Conservation (phyloP, 352 stramenopile genomes). For the Globisporangium echinulatum region DNA sequence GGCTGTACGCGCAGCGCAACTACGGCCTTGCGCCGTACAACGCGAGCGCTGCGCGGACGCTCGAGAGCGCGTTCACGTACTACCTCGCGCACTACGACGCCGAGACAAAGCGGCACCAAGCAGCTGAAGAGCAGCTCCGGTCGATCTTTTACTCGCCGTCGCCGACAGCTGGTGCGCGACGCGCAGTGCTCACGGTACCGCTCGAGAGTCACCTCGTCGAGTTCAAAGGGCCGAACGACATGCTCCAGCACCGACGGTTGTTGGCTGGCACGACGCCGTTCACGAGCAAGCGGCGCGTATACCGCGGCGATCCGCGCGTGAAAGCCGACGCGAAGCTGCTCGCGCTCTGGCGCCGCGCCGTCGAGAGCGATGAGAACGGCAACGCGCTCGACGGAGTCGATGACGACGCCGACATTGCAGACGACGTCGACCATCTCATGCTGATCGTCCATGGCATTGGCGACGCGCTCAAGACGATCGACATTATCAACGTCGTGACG, state of each 20-base stretch:
- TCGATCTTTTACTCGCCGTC: conserved; percentile 40
- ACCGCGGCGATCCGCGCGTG: conserved; percentile 70
- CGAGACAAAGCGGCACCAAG: conserved; percentile 51
- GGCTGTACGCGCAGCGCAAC: conserved; percentile 78
- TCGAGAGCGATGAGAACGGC: conserved; percentile 23
- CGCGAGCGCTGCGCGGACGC: conserved; percentile 28
- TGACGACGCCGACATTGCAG: conserved; percentile 68
- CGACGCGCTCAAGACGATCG: conserved; percentile 82
- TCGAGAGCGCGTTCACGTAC: conserved; percentile 70
- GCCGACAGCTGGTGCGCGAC: conserved; percentile 17
- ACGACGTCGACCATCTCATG: conserved; percentile 80
- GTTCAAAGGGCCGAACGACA: conserved; percentile 69
- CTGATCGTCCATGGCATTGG: conserved; percentile 88
- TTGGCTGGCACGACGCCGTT: conserved; percentile 73
- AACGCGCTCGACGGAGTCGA: conserved; percentile 17
- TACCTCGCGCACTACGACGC: conserved; percentile 63
- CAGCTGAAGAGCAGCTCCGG: conserved; percentile 35
- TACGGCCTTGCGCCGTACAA: conserved; percentile 79
- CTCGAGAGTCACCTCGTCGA: conserved; percentile 79
- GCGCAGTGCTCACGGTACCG: conserved; percentile 59
- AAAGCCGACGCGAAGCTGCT: conserved; percentile 43
- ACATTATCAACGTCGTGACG: conserved; percentile 80
- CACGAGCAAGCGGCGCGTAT: conserved; percentile 73
- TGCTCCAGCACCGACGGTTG: conserved; percentile 78
- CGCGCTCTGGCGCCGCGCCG: conserved; percentile 54